phyloP scores from a whole-genome alignment of 2,329 filamentous ascomycete species.

The Penicillium verrucosum region DNA sequence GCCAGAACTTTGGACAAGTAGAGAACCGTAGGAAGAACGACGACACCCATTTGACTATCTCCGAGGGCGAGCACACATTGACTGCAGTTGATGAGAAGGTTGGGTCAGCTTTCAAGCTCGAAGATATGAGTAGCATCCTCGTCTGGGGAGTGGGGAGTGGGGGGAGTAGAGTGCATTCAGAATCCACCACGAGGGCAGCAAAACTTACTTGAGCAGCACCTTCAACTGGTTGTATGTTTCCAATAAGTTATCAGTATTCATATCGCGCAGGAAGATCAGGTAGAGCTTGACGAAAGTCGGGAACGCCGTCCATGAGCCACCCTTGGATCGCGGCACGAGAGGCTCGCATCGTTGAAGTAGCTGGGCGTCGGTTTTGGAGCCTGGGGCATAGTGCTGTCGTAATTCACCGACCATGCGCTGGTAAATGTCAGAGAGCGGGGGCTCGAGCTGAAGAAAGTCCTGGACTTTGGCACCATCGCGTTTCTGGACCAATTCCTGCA shows the following conservation, averaged over 20 bases:
- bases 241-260: constrained; percentile 71
- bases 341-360: constrained; percentile 57
- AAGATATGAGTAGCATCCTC: not conserved
- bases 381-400: constrained; percentile 54
- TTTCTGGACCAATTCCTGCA: constrained; percentile 59
- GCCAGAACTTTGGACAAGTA: constrained; percentile 77
- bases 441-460: constrained; percentile 71
- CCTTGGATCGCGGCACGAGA: constrained; percentile 62
- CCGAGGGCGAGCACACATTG: constrained; percentile 79
- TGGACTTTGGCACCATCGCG: constrained; percentile 65
- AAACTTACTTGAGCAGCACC: constrained; percentile 67
- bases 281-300: constrained; percentile 77
- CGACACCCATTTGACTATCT: constrained; percentile 72
- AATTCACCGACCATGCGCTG: constrained; percentile 66
- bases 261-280: constrained; percentile 74
- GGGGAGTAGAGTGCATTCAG: not conserved
- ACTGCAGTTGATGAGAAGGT: constrained; percentile 44
- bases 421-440: constrained; percentile 65
- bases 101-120: not conserved
- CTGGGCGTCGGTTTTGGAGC: constrained; percentile 54
- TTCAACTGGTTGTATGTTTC: constrained; percentile 72
- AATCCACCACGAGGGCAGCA: not conserved
- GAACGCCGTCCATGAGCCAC: constrained; percentile 72
- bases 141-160: not conserved
- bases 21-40: constrained; percentile 80